Percentiles rank a stretch among this genome's conserved stretches.
Evolutionary conservation across 1,139 yeast species (phyloP).

Genomic region (Sporopachydermia cereana): DNA sequence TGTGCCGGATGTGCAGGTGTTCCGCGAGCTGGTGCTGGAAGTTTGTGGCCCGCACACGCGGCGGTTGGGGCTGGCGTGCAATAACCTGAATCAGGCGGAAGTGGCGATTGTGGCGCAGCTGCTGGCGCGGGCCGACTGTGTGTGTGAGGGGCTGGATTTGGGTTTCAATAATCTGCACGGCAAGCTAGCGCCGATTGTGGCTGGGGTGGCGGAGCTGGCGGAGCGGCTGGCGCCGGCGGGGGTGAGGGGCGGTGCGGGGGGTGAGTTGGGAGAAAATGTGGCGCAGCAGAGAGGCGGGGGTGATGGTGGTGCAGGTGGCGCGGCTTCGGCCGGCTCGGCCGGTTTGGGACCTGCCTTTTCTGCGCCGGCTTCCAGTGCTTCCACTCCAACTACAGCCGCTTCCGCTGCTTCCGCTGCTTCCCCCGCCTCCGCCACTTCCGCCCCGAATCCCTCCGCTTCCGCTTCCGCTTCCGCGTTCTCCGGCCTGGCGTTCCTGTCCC

Average conservation of each 20-base stretch:
- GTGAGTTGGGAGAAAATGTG: neutral
- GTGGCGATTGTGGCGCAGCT: constrained; percentile 40
- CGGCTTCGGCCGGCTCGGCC: no score
- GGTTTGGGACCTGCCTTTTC: neutral
- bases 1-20: constrained; percentile 41
- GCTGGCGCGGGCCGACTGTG: constrained; percentile 19
- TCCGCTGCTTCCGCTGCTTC: no score
- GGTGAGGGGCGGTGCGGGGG: neutral
- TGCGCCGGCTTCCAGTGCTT: neutral
- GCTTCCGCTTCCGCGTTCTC: neutral
- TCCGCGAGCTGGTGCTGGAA: constrained; percentile 43
- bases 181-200: constrained; percentile 40
- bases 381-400: no score
- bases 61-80: constrained; percentile 60
- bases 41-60: constrained; percentile 41
- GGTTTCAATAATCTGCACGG: constrained; percentile 61
- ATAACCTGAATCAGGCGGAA: constrained; percentile 42
- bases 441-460: neutral
- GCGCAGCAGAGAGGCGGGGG: neutral
- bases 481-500: constrained; percentile 47
- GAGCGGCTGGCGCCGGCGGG: neutral
- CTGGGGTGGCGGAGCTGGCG: constrained; percentile 16
- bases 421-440: neutral
- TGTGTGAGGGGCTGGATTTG: constrained; percentile 44
- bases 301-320: neutral